Conservation (phyloP, 2,329 filamentous ascomycete species). For the Penicillium sp. region DNA sequence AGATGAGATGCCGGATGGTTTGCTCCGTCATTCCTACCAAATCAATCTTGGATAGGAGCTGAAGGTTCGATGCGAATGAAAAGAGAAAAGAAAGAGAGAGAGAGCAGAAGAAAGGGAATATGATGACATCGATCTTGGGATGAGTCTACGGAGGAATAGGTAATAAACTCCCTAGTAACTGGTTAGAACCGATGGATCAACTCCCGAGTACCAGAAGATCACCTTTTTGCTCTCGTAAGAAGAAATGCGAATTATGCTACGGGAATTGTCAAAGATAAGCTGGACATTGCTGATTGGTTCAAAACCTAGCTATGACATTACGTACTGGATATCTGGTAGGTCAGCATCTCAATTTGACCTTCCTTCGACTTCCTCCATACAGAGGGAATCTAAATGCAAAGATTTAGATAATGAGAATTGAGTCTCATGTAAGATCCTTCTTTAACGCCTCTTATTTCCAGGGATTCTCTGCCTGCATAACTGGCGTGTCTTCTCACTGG, state of each 20-base stretch:
- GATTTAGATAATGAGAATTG: slow-evolving; percentile 10
- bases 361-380: not conserved
- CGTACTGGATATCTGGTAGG: slow-evolving; percentile 27
- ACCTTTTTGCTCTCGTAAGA: slow-evolving; percentile 26
- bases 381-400: not conserved
- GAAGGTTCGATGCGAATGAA: not conserved
- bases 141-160: not conserved
- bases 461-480: not conserved
- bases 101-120: not conserved
- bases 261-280: slow-evolving; percentile 34
- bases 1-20: slow-evolving; percentile 29
- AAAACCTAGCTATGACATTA: slow-evolving; percentile 29
- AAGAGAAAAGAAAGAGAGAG: not conserved
- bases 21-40: slow-evolving; percentile 30
- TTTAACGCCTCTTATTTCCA: not conserved
- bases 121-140: slow-evolving; percentile 24
- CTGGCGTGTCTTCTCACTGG: not conserved
- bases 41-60: too few species aligned
- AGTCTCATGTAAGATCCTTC: not conserved
- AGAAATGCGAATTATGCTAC: slow-evolving; percentile 21
- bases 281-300: slow-evolving; percentile 29
- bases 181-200: too few species aligned
- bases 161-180: slow-evolving; percentile 1
- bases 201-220: slow-evolving; percentile 19
- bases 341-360: not conserved